Conservation (phyloP, 768 basidiomycete species). For the Rhizopogon salebrosus region DNA sequence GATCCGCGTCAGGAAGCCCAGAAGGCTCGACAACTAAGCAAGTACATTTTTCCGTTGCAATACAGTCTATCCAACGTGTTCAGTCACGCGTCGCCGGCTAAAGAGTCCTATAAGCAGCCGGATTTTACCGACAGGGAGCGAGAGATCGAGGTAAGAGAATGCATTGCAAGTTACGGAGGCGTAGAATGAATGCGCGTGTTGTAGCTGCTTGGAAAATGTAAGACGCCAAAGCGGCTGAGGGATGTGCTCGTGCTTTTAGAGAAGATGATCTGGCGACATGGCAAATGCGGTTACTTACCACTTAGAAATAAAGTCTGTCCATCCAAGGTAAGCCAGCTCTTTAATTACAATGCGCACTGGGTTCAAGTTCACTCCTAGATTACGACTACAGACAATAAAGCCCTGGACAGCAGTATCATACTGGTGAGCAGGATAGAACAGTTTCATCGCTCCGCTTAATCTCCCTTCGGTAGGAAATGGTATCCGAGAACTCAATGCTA, state of each 20-base stretch:
- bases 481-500: conserved; percentile 63
- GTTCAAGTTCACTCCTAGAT: conserved; percentile 27
- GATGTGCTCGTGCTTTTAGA: conserved; percentile 48
- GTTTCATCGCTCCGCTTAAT: background rate
- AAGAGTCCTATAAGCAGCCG: conserved; percentile 31
- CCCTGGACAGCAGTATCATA: conserved; percentile 59
- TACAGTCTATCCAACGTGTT: conserved; percentile 67
- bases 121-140: conserved; percentile 58
- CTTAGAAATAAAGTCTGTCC: conserved; percentile 65
- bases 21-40: conserved; percentile 60
- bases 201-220: conserved; percentile 40
- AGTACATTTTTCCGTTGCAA: conserved; percentile 83
- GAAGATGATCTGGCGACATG: conserved; percentile 60
- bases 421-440: conserved; percentile 36
- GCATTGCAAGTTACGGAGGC: background rate
- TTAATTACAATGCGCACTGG: background rate
- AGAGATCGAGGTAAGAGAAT: conserved; percentile 57
- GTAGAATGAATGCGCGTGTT: background rate
- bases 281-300: conserved; percentile 65
- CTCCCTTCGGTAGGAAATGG: conserved; percentile 51
- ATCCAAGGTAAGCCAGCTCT: conserved; percentile 53
- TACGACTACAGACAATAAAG: conserved; percentile 29
- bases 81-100: conserved; percentile 13
- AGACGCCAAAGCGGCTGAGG: conserved; percentile 74
- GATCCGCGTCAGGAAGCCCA: conserved; percentile 43